Conservation (phyloP, 306 rosid genomes). For the Echinosophora koreensis region DNA sequence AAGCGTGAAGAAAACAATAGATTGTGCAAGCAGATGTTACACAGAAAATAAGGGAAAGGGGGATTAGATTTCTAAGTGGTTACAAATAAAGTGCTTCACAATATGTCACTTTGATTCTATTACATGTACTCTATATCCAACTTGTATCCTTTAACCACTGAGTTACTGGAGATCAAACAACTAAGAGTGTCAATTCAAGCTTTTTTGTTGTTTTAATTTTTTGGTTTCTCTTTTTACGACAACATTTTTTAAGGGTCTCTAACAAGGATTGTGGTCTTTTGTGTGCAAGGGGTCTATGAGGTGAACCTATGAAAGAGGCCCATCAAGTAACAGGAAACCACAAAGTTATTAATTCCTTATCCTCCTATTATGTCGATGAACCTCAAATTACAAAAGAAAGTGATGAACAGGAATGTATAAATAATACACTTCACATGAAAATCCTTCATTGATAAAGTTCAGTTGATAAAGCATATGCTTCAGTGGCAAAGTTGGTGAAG, state of each 20-base stretch:
- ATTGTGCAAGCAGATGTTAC: neutral
- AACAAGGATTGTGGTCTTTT: no score
- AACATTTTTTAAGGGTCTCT: no score
- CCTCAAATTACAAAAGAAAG: slow-evolving; percentile 4
- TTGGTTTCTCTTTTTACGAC: no score
- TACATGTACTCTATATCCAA: neutral
- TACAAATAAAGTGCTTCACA: slow-evolving; percentile 21
- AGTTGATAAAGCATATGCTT: neutral
- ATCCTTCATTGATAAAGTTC: neutral
- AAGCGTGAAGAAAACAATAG: neutral
- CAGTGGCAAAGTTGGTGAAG: neutral
- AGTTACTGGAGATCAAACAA: neutral
- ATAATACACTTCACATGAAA: neutral
- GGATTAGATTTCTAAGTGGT: neutral
- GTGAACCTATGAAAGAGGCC: neutral
- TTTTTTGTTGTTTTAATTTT: no score
- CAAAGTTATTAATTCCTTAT: neutral
- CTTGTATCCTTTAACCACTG: neutral
- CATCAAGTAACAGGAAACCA: neutral
- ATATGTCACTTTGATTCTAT: slow-evolving; percentile 1
- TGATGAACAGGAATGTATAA: neutral
- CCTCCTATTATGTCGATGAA: neutral
- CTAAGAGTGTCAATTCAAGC: neutral
- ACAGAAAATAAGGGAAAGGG: slow-evolving; percentile 3
- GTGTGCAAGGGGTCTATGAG: neutral